Conservation (phyloP, 495 filamentous ascomycete species). For the Trichocladium antarcticum region DNA sequence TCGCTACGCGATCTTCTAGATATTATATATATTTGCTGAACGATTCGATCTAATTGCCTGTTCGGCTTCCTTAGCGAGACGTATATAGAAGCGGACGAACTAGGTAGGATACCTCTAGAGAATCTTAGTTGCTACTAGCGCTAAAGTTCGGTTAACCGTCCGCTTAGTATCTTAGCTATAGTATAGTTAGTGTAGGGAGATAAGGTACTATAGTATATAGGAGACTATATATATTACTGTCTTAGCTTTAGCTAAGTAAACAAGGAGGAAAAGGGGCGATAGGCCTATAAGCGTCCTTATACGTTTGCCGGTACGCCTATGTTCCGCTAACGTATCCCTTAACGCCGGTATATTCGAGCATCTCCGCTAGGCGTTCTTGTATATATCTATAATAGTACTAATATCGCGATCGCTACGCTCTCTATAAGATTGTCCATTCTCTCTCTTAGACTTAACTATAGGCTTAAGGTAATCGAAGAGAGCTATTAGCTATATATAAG, state of each 20-base stretch:
- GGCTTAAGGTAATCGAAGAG: constrained; percentile 9
- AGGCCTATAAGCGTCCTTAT: constrained; percentile 2
- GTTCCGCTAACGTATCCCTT: constrained; percentile 3
- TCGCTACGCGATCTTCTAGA: too few species aligned
- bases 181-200: constrained; percentile 1
- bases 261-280: constrained; percentile 6
- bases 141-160: constrained; percentile 8
- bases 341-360: constrained; percentile 1
- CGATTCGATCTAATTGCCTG: constrained; percentile 5
- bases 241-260: constrained; percentile 6
- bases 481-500: constrained; percentile 7
- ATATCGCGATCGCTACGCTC: constrained; percentile 8
- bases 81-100: constrained; percentile 6
- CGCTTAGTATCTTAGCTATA: not conserved
- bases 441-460: constrained; percentile 7
- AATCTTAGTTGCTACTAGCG: constrained; percentile 3
- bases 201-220: not conserved
- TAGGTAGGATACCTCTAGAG: constrained; percentile 1
- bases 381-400: constrained; percentile 9
- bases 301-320: constrained; percentile 2
- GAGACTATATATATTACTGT: not conserved
- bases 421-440: constrained; percentile 1
- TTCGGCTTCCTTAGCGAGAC: constrained; percentile 5
- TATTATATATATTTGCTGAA: constrained; percentile 3
- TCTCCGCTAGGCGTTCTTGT: constrained; percentile 7